These are phyloP conservation scores for Cladosporium sp. DNA, from an alignment of 2,329 filamentous ascomycete genomes.

Conservation along the genomic window DNA sequence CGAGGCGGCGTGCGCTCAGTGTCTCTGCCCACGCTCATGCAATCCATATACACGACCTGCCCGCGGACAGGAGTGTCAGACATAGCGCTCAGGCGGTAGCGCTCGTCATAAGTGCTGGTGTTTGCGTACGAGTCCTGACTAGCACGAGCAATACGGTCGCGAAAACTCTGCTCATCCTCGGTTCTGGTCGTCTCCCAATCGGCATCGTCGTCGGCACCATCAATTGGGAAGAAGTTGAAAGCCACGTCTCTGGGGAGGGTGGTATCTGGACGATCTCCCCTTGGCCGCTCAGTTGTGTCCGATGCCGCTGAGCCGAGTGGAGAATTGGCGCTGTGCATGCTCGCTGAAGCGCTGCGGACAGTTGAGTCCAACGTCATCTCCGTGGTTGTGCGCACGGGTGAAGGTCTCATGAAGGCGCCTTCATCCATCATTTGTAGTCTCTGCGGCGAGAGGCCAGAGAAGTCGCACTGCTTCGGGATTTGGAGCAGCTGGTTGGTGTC, in stretches of 20 bases:
- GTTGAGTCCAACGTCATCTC: neutral
- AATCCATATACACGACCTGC: neutral
- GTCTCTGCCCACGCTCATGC: neutral
- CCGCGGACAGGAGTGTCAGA: neutral
- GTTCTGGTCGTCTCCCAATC: slow-evolving; percentile 13
- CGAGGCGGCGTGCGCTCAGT: neutral
- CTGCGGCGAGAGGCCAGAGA: neutral
- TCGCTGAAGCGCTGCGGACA: neutral
- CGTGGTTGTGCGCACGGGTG: neutral
- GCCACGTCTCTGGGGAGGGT: neutral
- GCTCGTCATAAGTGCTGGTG: slow-evolving; percentile 18
- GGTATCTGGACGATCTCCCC: neutral
- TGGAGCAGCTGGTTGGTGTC: slow-evolving; percentile 25
- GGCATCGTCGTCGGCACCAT: neutral
- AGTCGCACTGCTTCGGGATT: slow-evolving; percentile 15
- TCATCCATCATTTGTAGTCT: neutral
- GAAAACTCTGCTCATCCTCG: slow-evolving; percentile 12
- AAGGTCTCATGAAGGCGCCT: neutral
- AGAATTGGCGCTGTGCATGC: neutral
- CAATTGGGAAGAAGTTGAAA: neutral
- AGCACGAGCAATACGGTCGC: slow-evolving; percentile 1
- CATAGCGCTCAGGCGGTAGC: slow-evolving; percentile 11
- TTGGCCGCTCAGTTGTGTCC: neutral
- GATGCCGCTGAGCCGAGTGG: neutral
- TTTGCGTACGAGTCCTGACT: slow-evolving; percentile 21